Evolutionary conservation across 1,139 yeast genomes (phyloP).

Genomic region (Pichia sp.): DNA sequence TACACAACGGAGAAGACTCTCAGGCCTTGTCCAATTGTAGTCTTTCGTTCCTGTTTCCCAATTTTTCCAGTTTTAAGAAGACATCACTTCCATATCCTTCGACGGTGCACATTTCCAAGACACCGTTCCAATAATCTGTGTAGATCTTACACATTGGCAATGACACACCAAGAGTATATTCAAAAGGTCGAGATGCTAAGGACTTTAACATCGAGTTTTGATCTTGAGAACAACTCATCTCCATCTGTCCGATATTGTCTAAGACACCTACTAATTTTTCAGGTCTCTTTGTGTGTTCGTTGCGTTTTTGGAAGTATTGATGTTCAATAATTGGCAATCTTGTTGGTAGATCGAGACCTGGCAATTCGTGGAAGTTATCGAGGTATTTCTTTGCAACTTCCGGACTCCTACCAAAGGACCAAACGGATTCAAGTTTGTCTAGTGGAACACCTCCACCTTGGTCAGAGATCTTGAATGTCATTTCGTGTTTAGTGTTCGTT

Average conservation of each 20-base stretch:
- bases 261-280: slow-evolving; percentile 24
- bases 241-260: slow-evolving; percentile 40
- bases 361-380: slow-evolving; percentile 64
- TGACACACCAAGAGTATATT: slow-evolving; percentile 79
- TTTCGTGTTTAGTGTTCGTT: slow-evolving; percentile 61
- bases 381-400: slow-evolving; percentile 54
- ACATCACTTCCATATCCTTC: slow-evolving; percentile 95
- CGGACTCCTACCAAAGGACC: slow-evolving; percentile 82
- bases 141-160: slow-evolving; percentile 89
- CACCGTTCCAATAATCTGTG: slow-evolving; percentile 97
- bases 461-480: slow-evolving; percentile 79
- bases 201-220: slow-evolving; percentile 44
- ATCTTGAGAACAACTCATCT: slow-evolving; percentile 27
- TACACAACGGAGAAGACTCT: neutral
- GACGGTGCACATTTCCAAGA: slow-evolving; percentile 72
- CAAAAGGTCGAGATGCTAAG: slow-evolving; percentile 69
- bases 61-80: slow-evolving; percentile 69
- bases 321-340: slow-evolving; percentile 27
- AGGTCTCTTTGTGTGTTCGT: slow-evolving; percentile 4
- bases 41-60: slow-evolving; percentile 48
- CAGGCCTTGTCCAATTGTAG: slow-evolving; percentile 68
- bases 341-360: slow-evolving; percentile 43
- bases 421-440: slow-evolving; percentile 57
- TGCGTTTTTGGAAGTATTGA: slow-evolving; percentile 13
- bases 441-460: slow-evolving; percentile 83